Conservation (phyloP, 208 protist genomes). For the Crithidia acanthocephali region DNA sequence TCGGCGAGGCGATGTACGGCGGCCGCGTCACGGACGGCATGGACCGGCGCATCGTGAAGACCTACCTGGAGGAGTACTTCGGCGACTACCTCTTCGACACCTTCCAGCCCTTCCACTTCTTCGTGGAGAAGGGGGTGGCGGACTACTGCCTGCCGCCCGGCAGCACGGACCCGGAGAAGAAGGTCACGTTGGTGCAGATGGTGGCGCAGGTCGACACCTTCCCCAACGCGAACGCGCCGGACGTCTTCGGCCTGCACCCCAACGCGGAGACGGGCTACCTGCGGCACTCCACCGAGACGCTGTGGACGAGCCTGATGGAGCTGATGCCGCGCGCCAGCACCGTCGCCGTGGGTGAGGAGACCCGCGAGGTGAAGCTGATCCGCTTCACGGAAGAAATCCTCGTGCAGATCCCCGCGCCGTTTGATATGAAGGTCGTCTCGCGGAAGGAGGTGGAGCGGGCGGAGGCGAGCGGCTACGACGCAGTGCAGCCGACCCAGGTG, state of each 20-base stretch:
- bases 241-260: slow-evolving; percentile 98
- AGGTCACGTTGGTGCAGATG: slow-evolving; percentile 88
- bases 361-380: slow-evolving; percentile 89
- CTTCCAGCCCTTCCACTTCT: slow-evolving; percentile 99
- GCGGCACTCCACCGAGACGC: slow-evolving; percentile 91
- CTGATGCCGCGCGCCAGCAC: slow-evolving; percentile 94
- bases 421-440: slow-evolving; percentile 91
- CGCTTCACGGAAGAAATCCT: slow-evolving; percentile 92
- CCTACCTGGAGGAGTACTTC: slow-evolving; percentile 99
- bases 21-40: slow-evolving; percentile 98
- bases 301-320: slow-evolving; percentile 97
- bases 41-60: slow-evolving; percentile 98
- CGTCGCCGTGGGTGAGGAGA: slow-evolving; percentile 57
- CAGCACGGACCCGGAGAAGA: slow-evolving; percentile 68
- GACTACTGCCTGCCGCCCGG: slow-evolving; percentile 94
- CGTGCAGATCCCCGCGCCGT: slow-evolving; percentile 90
- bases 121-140: slow-evolving; percentile 72
- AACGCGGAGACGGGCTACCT: slow-evolving; percentile 99
- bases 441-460: slow-evolving; percentile 76
- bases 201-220: slow-evolving; percentile 92
- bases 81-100: slow-evolving; percentile 99
- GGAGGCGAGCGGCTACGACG: slow-evolving; percentile 62
- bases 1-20: slow-evolving; percentile 99
- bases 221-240: slow-evolving; percentile 94
- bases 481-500: slow-evolving; percentile 94